Evolutionary conservation across 805 yeast species (phyloP), one percentile per base, ranked within the genome.

Genomic region (Candida nanaspora): DNA sequence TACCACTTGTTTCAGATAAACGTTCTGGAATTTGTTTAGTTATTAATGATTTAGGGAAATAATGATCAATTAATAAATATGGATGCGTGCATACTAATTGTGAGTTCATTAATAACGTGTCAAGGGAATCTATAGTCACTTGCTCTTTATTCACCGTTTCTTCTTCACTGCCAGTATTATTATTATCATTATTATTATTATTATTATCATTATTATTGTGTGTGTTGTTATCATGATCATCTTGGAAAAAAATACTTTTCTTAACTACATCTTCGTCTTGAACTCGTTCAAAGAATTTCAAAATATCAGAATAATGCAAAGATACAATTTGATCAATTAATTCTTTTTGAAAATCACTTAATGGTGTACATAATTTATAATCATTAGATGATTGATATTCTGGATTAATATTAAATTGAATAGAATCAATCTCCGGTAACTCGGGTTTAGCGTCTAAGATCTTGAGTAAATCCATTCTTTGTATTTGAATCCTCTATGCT

Each of bases 281-380:
- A 42, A 70, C 64, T 38, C 76, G 66, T 56, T 87, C 95, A 54
- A 86, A 88, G 57, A 82, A 89, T 61, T 87, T 81, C 50, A 91
- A 67, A 43, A 91, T 87, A 56, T 89, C 98, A 27, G 91, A 78
- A 57, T 89, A 91, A 61, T 91, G 98, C 32, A 88, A 67, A 2
- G 95, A 85, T 11, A 91, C 85, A 25, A 93, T 88, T 56, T 88
- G 96, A 59, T 91, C 95, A 10, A 89, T 86, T 39, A 91, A 69
- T 52, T 88, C 93, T 52, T 80, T 82, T 57, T 91, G 98, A 49
- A 85, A 85, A 46, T 83, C 86, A 40, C 82, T 76, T 79, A 88
- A 76, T 3, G 95, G 89, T 6, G 91, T 81, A 1, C 94, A 84
- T 22, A 88, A 65, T 57, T 78, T 74, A 57, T 86, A 87, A 46